Evolutionary conservation across 1,139 yeast genomes (phyloP), one percentile per base, ranked within the genome.

Genomic region (Saccharomyces hybrid): DNA sequence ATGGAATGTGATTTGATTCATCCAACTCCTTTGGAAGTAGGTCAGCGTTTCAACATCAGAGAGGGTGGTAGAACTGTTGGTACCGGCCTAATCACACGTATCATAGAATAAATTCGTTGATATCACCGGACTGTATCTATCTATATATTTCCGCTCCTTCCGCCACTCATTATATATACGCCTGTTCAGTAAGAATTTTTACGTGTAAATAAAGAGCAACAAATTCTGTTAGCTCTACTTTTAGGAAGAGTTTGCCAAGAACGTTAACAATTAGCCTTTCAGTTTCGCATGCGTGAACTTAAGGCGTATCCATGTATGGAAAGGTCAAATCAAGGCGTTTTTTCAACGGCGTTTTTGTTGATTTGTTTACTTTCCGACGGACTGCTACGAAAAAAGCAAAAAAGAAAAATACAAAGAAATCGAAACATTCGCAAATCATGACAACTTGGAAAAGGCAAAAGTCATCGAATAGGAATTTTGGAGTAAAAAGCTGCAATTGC

Each of bases 201-300:
- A 11, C 51, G 42, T 49, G 51, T 49, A 49, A 49, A 49, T 49
- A 49, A 26, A 7, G 42, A 34, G 42, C 6, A 2, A 16, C 9
- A 14, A 16, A 2, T 34, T 14, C 9, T 34, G n/a, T 34, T 14
- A 6, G 42, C 42, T 34, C 42, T 14, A 7, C 42, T 34, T 34
- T 5, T 16, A 14, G 3, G 7, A 34, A 4, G 42, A 6, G 7
- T 1, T 16, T 14, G 9, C 25, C 8, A 34, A 34, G n/a, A n/a
- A n/a, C n/a, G n/a, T n/a, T n/a, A n/a, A n/a, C n/a, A 7, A 14
- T 5, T 16, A 2, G 14, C 1, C 9, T 14, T 16, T 6, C 14
- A 16, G 20, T 14, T 16, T 34, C 42, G 4, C 9, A 34, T 30
- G 32, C 42, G 9, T 11, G 42, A n/a, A 14, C 13, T 34, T 14